These are phyloP conservation scores for Cryoendolithus antarcticus DNA, from an alignment of 2,329 filamentous ascomycete species.

Conservation along the genomic window DNA sequence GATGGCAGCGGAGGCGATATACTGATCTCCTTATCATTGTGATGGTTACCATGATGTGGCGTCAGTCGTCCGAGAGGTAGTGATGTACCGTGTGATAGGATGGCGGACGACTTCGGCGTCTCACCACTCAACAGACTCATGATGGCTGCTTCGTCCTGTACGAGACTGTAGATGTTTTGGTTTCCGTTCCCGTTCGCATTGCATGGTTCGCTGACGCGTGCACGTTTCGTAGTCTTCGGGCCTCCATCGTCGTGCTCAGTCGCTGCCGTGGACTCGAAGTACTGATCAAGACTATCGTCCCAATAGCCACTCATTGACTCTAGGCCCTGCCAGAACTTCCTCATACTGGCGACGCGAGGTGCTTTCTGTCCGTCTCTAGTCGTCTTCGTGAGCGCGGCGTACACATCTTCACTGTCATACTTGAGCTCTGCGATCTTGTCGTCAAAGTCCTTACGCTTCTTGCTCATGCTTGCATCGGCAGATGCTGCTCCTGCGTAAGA, in stretches of 20 bases:
- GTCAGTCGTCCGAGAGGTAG: too few species aligned
- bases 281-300: conserved; percentile 48
- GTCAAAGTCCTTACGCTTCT: conserved; percentile 37
- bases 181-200: too few species aligned
- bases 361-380: conserved; percentile 33
- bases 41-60: too few species aligned
- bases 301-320: conserved; percentile 50
- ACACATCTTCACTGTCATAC: conserved; percentile 45
- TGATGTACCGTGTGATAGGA: too few species aligned
- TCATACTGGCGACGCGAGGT: conserved; percentile 39
- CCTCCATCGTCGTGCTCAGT: too few species aligned
- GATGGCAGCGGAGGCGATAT: not conserved
- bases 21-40: too few species aligned
- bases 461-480: conserved; percentile 35
- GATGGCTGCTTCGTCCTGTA: too few species aligned
- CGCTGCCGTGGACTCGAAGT: conserved; percentile 24
- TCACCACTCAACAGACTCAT: too few species aligned
- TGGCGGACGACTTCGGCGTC: too few species aligned
- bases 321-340: conserved; percentile 49
- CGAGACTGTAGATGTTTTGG: too few species aligned
- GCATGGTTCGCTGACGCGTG: too few species aligned
- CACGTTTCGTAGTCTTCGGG: too few species aligned
- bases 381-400: conserved; percentile 41
- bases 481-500: conserved; percentile 24
- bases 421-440: conserved; percentile 38